A percentile compares a stretch with the other conserved stretches of the same genome.
phyloP scores from a whole-genome alignment of 306 rosid species.

The Cucurbita maxima region DNA sequence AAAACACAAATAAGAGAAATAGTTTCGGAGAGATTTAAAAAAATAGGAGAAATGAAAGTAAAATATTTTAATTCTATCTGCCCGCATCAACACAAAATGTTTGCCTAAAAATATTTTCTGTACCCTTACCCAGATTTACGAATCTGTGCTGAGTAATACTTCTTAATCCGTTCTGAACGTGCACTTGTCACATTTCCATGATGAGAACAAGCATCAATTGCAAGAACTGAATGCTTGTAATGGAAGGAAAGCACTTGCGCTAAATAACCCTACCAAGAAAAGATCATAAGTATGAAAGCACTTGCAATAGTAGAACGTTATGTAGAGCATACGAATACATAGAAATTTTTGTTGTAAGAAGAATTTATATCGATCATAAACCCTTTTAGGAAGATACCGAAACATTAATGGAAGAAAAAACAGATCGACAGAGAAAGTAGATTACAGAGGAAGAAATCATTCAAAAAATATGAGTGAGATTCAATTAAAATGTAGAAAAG shows the following conservation, averaged over 20 bases:
- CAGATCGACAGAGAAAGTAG: not conserved
- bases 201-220: constrained; percentile 84
- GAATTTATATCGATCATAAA: not conserved
- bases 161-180: constrained; percentile 64
- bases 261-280: constrained; percentile 67
- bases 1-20: not conserved
- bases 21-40: not conserved
- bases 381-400: not conserved
- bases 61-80: too few species aligned
- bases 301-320: not conserved
- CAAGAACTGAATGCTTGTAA: constrained; percentile 62
- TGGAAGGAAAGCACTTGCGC: constrained; percentile 83
- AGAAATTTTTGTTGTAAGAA: not conserved
- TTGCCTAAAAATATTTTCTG: not conserved
- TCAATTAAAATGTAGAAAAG: not conserved
- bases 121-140: constrained; percentile 50
- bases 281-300: not conserved
- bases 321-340: not conserved
- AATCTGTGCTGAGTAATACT: constrained; percentile 52
- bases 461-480: not conserved
- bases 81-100: not conserved
- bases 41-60: not conserved
- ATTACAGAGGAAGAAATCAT: not conserved
- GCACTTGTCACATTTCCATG: constrained; percentile 69
- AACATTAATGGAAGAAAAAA: not conserved